Evolutionary conservation across 2,329 filamentous ascomycete species (phyloP), one percentile per base, ranked within the genome.

Genomic region (Scedosporium boydii): DNA sequence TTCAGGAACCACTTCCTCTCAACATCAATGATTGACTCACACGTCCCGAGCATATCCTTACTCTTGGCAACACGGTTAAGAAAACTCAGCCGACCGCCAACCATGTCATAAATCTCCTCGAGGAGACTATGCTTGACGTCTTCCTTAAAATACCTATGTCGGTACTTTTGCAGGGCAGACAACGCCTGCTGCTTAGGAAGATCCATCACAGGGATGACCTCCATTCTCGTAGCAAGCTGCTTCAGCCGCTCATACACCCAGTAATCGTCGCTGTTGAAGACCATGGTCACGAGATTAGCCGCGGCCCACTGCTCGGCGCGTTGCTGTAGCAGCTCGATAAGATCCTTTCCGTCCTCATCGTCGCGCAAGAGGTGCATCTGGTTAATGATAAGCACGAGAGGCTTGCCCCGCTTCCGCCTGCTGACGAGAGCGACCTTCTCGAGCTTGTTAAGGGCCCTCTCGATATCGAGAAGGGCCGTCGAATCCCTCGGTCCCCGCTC

Each of bases 211-310:
- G 91, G 86, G 44, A 96, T 87, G 4, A 99, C 89, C 70, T 97
- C 93, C 91, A 99, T 96, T 56, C 95, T 86, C 1, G 93, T 96
- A 3, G 92, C 91, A 64, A 96, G 88, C 72, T 91, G 88, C 79
- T 97, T 97, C 60, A 99, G 78, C 14, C 93, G 85, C 74, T 99
- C 95, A 70, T 97, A 98, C 0, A 99, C 90, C 95, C 95, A 99
- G 76, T 96, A 99, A 72, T 98, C 95, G 74, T 99, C 95, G 61
- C 87, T 93, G 75, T 97, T 98, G 77, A 99, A 92, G 41, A 99
- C 87, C 80, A 91, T 84, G 1, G 95, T 98, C 34, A 96, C 90
- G 7, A 99, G 82, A 66, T 91, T 93, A 21, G 90, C 86, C 1
- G 93, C 95, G 1, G 95, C 93, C 95, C 95, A 99, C 73, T 95